phyloP scores from a whole-genome alignment of 2,329 filamentous ascomycete genomes.

The Talaromyces verruculosus region DNA sequence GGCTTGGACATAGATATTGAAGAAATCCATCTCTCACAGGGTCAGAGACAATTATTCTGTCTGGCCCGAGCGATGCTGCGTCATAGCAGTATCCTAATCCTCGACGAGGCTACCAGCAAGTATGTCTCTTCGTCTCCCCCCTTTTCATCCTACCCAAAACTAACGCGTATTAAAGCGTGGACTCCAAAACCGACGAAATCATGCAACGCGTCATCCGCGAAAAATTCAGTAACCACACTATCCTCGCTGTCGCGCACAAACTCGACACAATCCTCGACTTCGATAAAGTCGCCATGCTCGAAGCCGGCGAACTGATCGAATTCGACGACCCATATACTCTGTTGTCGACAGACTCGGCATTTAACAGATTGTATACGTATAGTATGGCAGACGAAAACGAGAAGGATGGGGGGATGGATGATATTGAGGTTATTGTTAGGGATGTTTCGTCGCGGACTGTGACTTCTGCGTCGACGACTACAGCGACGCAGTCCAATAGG shows the following conservation, averaged over 20 bases:
- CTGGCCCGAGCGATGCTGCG: slow-evolving; percentile 60
- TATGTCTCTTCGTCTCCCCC: slow-evolving; percentile 24
- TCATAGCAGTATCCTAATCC: slow-evolving; percentile 44
- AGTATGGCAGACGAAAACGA: slow-evolving; percentile 23
- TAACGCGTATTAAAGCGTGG: slow-evolving; percentile 46
- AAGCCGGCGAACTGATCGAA: slow-evolving; percentile 38
- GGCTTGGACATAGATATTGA: slow-evolving; percentile 47
- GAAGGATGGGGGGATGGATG: slow-evolving; percentile 18
- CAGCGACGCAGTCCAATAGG: slow-evolving; percentile 6
- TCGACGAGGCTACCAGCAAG: slow-evolving; percentile 47
- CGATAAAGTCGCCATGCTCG: slow-evolving; percentile 40
- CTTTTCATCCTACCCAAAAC: not conserved
- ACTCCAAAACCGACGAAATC: slow-evolving; percentile 56
- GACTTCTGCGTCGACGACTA: not conserved
- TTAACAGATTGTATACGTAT: slow-evolving; percentile 36
- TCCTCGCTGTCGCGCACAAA: slow-evolving; percentile 59
- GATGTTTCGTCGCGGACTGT: slow-evolving; percentile 2
- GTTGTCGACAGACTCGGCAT: slow-evolving; percentile 40
- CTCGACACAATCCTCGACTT: slow-evolving; percentile 49
- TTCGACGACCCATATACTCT: slow-evolving; percentile 37
- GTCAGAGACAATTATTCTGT: slow-evolving; percentile 65
- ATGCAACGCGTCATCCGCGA: slow-evolving; percentile 59
- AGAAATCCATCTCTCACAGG: slow-evolving; percentile 54
- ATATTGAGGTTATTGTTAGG: slow-evolving; percentile 20
- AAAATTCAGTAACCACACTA: slow-evolving; percentile 57